Conservation (phyloP, 768 basidiomycete species). For the Leucocoprinus leucothites region DNA sequence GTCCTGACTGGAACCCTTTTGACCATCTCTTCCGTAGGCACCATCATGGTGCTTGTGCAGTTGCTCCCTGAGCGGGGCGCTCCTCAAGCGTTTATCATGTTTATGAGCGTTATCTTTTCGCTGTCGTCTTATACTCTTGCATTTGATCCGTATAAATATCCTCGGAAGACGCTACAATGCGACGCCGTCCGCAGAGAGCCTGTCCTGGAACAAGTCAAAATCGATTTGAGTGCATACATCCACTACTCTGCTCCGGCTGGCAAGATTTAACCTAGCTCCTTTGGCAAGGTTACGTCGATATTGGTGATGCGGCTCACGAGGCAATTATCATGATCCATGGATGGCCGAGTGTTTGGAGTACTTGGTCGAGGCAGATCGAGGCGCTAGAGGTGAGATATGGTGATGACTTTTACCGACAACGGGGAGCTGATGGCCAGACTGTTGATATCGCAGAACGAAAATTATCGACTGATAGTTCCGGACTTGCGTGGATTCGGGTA, state of each 20-base stretch:
- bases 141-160: slow-evolving; percentile 36
- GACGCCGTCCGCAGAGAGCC: slow-evolving; percentile 35
- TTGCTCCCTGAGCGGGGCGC: not conserved
- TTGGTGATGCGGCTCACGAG: slow-evolving; percentile 50
- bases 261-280: not conserved
- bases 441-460: slow-evolving; percentile 31
- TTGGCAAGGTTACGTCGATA: slow-evolving; percentile 54
- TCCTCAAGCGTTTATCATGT: no score
- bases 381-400: slow-evolving; percentile 49
- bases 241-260: no score
- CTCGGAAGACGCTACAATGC: slow-evolving; percentile 34
- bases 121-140: not conserved
- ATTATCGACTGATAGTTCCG: slow-evolving; percentile 60
- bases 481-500: slow-evolving; percentile 70
- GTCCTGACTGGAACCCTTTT: no score
- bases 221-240: slow-evolving; percentile 41
- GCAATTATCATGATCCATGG: slow-evolving; percentile 73
- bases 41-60: not conserved
- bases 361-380: slow-evolving; percentile 70
- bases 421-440: not conserved
- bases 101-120: no score
- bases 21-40: no score
- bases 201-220: slow-evolving; percentile 24
- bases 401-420: not conserved
- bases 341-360: slow-evolving; percentile 77